A percentile compares a stretch with the other conserved stretches of the same genome.
phyloP scores from a whole-genome alignment of 352 stramenopile genomes.

The Discostella stelligera region DNA sequence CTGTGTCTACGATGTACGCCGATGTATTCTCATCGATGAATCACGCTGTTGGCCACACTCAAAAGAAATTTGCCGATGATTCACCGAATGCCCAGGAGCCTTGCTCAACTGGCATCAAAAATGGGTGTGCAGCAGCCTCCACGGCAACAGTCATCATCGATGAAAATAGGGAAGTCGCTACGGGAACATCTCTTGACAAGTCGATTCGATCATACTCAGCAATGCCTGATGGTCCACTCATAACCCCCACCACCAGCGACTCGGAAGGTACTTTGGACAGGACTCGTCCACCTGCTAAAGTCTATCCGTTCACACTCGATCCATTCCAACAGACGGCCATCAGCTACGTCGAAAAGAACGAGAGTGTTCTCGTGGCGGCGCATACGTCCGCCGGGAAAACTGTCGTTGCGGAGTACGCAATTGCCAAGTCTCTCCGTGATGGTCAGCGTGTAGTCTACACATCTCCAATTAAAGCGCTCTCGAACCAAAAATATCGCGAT shows the following conservation, averaged over 20 bases:
- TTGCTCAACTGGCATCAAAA: background rate
- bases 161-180: constrained; percentile 85
- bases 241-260: constrained; percentile 59
- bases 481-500: constrained; percentile 99
- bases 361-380: constrained; percentile 97
- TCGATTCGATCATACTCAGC: constrained; percentile 93
- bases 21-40: constrained; percentile 63
- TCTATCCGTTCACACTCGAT: constrained; percentile 97
- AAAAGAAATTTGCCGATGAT: constrained; percentile 11
- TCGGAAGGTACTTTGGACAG: constrained; percentile 30
- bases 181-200: constrained; percentile 92
- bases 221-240: constrained; percentile 76
- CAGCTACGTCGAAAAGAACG: constrained; percentile 92
- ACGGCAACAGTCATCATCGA: constrained; percentile 21
- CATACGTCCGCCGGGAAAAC: constrained; percentile 98
- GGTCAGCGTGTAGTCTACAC: constrained; percentile 97
- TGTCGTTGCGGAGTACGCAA: constrained; percentile 96
- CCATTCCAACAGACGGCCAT: constrained; percentile 97
- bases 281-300: constrained; percentile 88
- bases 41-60: constrained; percentile 37
- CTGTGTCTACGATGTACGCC: constrained; percentile 47
- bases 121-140: constrained; percentile 2
- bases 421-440: constrained; percentile 92
- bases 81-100: constrained; percentile 1
- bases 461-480: constrained; percentile 98